Conservation (phyloP, 805 yeast genomes). For the Tetrapisispora arboricola region DNA sequence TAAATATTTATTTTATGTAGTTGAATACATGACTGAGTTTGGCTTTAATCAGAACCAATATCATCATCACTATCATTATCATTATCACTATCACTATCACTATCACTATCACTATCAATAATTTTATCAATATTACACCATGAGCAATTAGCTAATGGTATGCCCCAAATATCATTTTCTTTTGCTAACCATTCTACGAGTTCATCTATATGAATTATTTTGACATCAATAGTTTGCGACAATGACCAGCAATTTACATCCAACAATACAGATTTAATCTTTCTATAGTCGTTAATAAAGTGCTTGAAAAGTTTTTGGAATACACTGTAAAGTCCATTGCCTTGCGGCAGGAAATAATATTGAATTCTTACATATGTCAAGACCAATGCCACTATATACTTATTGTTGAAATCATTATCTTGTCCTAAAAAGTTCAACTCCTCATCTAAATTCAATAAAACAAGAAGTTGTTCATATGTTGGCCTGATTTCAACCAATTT, state of each 20-base stretch:
- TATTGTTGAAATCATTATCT: conserved; percentile 50
- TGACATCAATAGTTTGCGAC: conserved; percentile 13
- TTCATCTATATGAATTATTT: conserved; percentile 56
- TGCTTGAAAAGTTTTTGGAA: conserved; percentile 46
- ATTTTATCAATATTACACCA: conserved; percentile 24
- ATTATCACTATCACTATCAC: conserved; percentile 2
- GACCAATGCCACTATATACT: conserved; percentile 39
- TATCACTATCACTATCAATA: conserved; percentile 14
- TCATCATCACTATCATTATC: conserved; percentile 3
- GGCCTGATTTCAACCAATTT: conserved; percentile 75
- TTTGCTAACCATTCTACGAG: conserved; percentile 52
- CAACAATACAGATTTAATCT: conserved; percentile 41
- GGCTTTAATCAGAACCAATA: not conserved
- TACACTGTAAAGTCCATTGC: conserved; percentile 35
- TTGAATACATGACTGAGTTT: not conserved
- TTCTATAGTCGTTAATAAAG: conserved; percentile 55
- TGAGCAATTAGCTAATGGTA: conserved; percentile 59
- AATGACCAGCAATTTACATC: conserved; percentile 27
- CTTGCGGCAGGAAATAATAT: conserved; percentile 15
- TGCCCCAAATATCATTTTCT: conserved; percentile 55
- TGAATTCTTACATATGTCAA: conserved; percentile 51
- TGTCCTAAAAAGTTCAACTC: conserved; percentile 18
- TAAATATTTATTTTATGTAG: not conserved
- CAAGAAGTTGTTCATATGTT: conserved; percentile 18
- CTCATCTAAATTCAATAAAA: conserved; percentile 11